Percentiles rank a stretch among this genome's conserved stretches.
Conservation (phyloP, 345 rosid genomes). For the Physaria fendleri region DNA sequence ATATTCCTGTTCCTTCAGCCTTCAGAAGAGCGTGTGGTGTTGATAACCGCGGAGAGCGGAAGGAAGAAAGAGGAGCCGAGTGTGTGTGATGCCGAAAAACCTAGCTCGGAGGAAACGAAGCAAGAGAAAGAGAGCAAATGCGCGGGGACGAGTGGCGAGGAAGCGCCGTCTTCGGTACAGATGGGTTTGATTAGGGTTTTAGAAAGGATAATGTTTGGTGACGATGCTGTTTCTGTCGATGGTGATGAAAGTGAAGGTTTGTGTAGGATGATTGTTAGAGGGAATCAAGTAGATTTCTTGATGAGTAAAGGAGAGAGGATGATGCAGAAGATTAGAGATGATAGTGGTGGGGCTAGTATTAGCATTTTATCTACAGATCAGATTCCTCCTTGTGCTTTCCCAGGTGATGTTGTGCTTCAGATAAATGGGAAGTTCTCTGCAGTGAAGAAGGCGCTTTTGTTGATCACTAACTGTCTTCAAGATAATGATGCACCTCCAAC, state of each 20-base stretch:
- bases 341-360: conserved; percentile 44
- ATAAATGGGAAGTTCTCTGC: conserved; percentile 46
- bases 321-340: conserved; percentile 50
- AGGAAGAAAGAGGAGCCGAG: conserved; percentile 12
- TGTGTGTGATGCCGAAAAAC: conserved; percentile 4
- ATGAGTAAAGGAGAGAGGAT: conserved; percentile 43
- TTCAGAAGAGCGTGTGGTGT: conserved; percentile 38
- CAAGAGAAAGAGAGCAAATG: conserved; percentile 14
- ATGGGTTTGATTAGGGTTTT: conserved; percentile 54
- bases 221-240: conserved; percentile 27
- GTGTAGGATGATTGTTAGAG: conserved; percentile 49
- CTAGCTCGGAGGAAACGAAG: conserved; percentile 18
- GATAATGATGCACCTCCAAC: conserved; percentile 38
- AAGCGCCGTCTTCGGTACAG: conserved; percentile 40
- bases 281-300: conserved; percentile 38
- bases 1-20: conserved; percentile 36
- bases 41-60: conserved; percentile 23
- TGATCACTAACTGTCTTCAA: conserved; percentile 44
- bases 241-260: conserved; percentile 35
- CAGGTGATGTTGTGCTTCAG: conserved; percentile 57
- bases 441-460: conserved; percentile 57
- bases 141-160: conserved; percentile 11
- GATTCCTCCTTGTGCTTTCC: conserved; percentile 47
- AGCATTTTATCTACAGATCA: conserved; percentile 46
- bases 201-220: conserved; percentile 55